Base-by-base conservation (phyloP, 192 early-diverging fungal genomes). In the Backusella tarrabulga region DNA sequence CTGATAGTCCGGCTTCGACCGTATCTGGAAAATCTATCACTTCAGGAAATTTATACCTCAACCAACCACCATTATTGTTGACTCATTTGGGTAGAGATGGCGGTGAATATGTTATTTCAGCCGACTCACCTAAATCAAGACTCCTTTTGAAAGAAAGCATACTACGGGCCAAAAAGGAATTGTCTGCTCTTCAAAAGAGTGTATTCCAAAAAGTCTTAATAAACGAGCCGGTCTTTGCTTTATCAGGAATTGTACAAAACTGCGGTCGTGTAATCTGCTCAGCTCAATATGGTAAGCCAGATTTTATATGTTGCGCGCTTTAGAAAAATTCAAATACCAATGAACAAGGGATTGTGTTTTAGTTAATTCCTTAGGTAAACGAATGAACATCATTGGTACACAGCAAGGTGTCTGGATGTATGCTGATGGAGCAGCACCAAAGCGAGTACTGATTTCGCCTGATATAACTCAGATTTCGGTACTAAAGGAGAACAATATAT, bases 91-190 rank as follows among this genome's bases (percentile, higher is more conserved):
- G 95, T 21, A 88, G 92, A 14, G 79, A 87, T 60, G 93, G 93
- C 1, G 90, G 91, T 60, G 81, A 86, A 0, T 82, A 87, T 44
- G 92, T 91, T 0, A 77, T 99, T 63, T 91, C 91, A 52, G 92
- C 93, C 1, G 83, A 73, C 23, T 34, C 21, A 32, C 38, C 60
- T 46, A 68, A 32, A 19, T 23, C 23, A 46, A 44, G 36, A 15
- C 87, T 34, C 89, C 87, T 91, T 34, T 98, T 97, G 97, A 87
- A 90, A 67, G 91, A 93, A 66, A 89, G 89, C 38, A 93, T 99
- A 67, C 77, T 86, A 56, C 83, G 88, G 36, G 88, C 91, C 68
- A 89, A 90, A 71, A 66, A 34, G 1, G 46, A 34, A 2, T 68
- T 74, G 17, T 71, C 77, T 34, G 32, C 82, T 15, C 71, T 73